phyloP scores from a whole-genome alignment of 2,329 filamentous ascomycete genomes.

The Lecanosticta acicola region DNA sequence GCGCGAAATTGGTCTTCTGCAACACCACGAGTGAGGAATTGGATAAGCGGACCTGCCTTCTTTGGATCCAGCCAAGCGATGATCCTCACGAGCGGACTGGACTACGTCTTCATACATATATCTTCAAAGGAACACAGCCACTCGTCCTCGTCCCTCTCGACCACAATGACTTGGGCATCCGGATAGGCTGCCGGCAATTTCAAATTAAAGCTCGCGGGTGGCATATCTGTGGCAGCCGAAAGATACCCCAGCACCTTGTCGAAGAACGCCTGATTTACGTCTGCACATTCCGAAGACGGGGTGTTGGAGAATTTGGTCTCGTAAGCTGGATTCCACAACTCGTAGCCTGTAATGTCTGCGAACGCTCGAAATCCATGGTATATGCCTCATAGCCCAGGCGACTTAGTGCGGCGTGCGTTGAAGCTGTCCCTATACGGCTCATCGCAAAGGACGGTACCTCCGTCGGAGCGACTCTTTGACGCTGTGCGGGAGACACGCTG shows the following conservation, averaged over 20 bases:
- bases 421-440: constrained; percentile 1
- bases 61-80: neutral
- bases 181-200: constrained; percentile 29
- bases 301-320: constrained; percentile 1
- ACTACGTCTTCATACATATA: neutral
- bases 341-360: neutral
- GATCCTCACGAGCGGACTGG: neutral
- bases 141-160: constrained; percentile 18
- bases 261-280: constrained; percentile 16
- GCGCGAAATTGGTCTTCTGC: constrained; percentile 14
- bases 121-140: constrained; percentile 18
- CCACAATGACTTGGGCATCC: constrained; percentile 20
- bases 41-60: neutral
- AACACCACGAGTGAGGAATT: constrained; percentile 4
- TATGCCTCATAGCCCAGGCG: constrained; percentile 1
- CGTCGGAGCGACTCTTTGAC: neutral
- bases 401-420: neutral
- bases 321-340: constrained; percentile 1
- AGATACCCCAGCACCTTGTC: constrained; percentile 29
- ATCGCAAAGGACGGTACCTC: constrained; percentile 2
- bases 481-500: neutral
- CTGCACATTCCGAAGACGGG: neutral
- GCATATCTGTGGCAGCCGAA: constrained; percentile 31
- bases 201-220: constrained; percentile 8
- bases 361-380: constrained; percentile 3